Base-by-base conservation (phyloP, 2,329 filamentous ascomycete genomes). In the Penicillium sp. region DNA sequence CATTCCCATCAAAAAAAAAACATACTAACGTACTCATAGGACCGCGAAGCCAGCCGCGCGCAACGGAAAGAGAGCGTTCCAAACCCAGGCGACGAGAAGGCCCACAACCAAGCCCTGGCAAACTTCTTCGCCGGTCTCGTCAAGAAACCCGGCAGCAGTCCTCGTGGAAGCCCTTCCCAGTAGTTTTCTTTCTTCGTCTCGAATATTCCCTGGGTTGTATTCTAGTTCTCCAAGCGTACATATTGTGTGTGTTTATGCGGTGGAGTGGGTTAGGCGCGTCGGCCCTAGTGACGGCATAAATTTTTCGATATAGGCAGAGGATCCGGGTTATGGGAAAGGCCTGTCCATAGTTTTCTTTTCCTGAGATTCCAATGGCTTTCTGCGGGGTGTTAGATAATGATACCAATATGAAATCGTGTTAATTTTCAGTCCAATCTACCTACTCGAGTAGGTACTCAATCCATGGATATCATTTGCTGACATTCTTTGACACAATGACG, bases 51-150 rank as follows among this genome's bases (percentile, higher is more conserved):
- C 42, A 76, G 62, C 42, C 73, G 77, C 54, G 67, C 70, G 27
- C 66, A 73, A 50, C 71, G 67, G 55, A 77, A 73, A 53, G 75
- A 77, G 49, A 25, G 62, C 2, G 51, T 67, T 8, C 62, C 69
- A 16, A 68, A 67, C 13, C 65, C 73, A 3, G 72, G 77, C 4
- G 75, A 77, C 47, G 78, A 77, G 19, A 83, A 84, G 69, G 76
- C 77, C n/a, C 82, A 86, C 60, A 83, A 85, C 50, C 83, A 87
- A 70, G 81, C 81, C 31, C 71, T 88, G 57, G 83, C 83, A 50
- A 82, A 79, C 56, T 87, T 87, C 71, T 87, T 88, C 66, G 81
- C 80, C 13, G 81, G 80, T 11, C 73, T 87, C 46, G 81, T 85
- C 70, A 85, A 83, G 68, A 84, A 81, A 62, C 71, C 74, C 16